Conservation (phyloP, 1,284 basidiomycete genomes). For the Sanghuangporus baumii region DNA sequence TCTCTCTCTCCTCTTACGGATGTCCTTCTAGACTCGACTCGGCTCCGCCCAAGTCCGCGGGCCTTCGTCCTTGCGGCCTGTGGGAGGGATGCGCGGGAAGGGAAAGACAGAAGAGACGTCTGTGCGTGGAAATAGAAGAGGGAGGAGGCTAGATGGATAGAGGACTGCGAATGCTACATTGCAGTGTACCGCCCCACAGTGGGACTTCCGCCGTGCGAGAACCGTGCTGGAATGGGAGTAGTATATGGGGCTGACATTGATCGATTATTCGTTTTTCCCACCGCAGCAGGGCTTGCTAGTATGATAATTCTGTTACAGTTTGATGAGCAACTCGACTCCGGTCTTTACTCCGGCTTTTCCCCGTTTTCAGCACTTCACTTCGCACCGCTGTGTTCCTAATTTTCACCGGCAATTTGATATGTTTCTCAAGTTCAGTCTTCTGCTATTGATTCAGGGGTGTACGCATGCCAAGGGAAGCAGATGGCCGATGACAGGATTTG, state of each 20-base stretch:
- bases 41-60: neutral
- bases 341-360: conserved; percentile 14
- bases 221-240: conserved; percentile 58
- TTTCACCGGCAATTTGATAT: neutral
- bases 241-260: conserved; percentile 66
- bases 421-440: neutral
- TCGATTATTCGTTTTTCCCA: conserved; percentile 1
- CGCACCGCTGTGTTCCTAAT: neutral
- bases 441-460: neutral
- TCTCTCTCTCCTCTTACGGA: neutral
- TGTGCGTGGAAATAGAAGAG: neutral
- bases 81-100: neutral
- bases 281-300: neutral
- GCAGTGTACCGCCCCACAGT: conserved; percentile 47
- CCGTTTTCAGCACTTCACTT: neutral
- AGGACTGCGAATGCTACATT: conserved; percentile 23
- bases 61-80: neutral
- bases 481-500: neutral
- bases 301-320: neutral
- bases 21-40: neutral
- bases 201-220: conserved; percentile 72
- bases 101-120: neutral
- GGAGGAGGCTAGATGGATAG: conserved; percentile 18
- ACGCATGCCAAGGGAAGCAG: neutral
- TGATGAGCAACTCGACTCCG: neutral